Evolutionary conservation across 2,329 filamentous ascomycete species (phyloP).

Genomic region (Paecilomyces sp.): DNA sequence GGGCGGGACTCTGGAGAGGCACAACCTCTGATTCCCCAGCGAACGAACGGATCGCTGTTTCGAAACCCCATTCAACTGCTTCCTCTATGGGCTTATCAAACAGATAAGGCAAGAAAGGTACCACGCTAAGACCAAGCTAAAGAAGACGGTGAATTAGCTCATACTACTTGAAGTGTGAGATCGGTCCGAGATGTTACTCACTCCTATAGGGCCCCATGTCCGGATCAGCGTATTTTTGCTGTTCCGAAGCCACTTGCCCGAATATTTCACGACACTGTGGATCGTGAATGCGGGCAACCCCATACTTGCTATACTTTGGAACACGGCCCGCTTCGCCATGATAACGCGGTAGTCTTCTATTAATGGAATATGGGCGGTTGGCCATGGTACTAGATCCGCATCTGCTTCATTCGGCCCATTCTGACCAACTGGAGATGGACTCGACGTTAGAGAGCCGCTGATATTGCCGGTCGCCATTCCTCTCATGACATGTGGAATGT

Average conservation of each 20-base stretch:
- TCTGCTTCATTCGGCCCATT: slow-evolving; percentile 6
- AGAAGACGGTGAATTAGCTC: not conserved
- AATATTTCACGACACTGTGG: slow-evolving; percentile 86
- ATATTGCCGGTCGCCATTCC: slow-evolving; percentile 31
- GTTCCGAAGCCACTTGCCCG: slow-evolving; percentile 76
- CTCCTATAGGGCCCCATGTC: slow-evolving; percentile 85
- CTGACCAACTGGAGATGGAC: not conserved
- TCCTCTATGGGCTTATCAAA: slow-evolving; percentile 93
- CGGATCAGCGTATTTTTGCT: slow-evolving; percentile 67
- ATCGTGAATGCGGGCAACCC: slow-evolving; percentile 90
- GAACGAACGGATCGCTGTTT: slow-evolving; percentile 81
- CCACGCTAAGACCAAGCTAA: slow-evolving; percentile 60
- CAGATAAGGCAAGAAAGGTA: slow-evolving; percentile 74
- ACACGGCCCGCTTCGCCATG: slow-evolving; percentile 83
- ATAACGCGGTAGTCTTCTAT: slow-evolving; percentile 87
- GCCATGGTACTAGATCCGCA: slow-evolving; percentile 25
- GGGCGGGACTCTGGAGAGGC: slow-evolving; percentile 19
- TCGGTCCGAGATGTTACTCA: slow-evolving; percentile 43
- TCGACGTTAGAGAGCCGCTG: slow-evolving; percentile 9
- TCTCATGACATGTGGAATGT: slow-evolving; percentile 21
- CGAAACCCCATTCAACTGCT: slow-evolving; percentile 52
- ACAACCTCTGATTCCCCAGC: slow-evolving; percentile 63
- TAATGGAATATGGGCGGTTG: slow-evolving; percentile 52
- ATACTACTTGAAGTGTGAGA: not conserved
- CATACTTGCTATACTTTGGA: slow-evolving; percentile 89